Conservation (phyloP, 2,329 filamentous ascomycete species). For the Ceratocystis lukuohia region DNA sequence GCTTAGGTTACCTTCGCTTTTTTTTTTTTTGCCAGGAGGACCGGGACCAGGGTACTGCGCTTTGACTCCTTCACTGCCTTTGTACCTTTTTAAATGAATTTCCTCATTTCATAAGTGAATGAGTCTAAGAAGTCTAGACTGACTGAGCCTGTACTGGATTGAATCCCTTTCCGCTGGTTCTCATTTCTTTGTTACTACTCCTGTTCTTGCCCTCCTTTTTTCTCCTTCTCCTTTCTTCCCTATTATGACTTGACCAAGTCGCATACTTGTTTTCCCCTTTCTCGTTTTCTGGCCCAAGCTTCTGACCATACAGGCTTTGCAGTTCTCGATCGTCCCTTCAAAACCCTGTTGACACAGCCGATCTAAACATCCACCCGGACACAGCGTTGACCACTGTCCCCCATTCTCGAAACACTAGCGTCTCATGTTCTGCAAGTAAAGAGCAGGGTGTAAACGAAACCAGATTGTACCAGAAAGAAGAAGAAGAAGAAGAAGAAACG, state of each 20-base stretch:
- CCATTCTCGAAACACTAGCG: constrained; percentile 17
- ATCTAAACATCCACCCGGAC: background rate
- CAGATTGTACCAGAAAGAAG: background rate
- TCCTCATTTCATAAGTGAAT: constrained; percentile 8
- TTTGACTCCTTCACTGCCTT: constrained; percentile 12
- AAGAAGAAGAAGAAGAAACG: background rate
- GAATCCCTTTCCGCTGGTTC: background rate
- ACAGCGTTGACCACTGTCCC: constrained; percentile 1
- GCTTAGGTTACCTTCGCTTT: no score
- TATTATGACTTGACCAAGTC: background rate
- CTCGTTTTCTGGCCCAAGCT: constrained; percentile 1
- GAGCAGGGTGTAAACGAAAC: background rate
- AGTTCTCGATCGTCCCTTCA: constrained; percentile 10
- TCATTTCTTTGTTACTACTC: background rate
- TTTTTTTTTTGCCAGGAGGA: background rate
- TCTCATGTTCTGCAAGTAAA: constrained; percentile 10
- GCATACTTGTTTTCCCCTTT: background rate
- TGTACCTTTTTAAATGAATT: background rate
- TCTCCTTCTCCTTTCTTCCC: background rate
- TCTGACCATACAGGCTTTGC: background rate
- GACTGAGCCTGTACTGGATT: background rate
- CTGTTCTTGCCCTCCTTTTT: background rate
- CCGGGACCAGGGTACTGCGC: constrained; percentile 5
- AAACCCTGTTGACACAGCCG: constrained; percentile 11
- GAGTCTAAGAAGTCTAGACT: constrained; percentile 6